Evolutionary conservation across 139 green algal genomes (phyloP), one percentile per base, ranked within the genome.

Genomic region (Chlamydomonas schloesseri): DNA sequence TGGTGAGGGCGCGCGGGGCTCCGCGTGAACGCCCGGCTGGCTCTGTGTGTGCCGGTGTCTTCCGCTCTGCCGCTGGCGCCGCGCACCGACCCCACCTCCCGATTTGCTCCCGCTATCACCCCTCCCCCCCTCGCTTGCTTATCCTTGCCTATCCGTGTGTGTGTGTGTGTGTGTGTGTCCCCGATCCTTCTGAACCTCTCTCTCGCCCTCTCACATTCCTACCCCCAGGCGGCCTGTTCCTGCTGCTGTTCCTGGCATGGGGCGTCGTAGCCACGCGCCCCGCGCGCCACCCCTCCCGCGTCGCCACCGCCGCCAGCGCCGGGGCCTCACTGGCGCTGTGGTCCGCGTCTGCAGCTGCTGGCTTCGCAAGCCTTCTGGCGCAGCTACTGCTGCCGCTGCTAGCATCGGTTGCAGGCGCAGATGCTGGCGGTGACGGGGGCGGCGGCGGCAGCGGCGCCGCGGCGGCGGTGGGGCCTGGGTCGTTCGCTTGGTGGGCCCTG

Each of bases 241-340:
- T 84, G 2, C 62, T 47, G 6, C 78, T 84, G 11, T 84, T 74
- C 78, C 64, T 84, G 15, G n/a, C 2, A 57, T 84, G 78, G 78
- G 78, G 78, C 28, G 1, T 74, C 5, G 28, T 65, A 0, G 78
- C 78, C 60, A 84, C 78, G 0, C 78, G 78, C 9, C 37, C 21
- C 60, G 4, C 37, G 17, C 15, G 60, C 10, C 34, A 14, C 69
- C 20, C 69, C 17, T 53, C 42, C 60, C 60, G 29, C 42, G 28
- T 24, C n/a, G n/a, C 42, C 15, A 28, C 46, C 29, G 78, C 60
- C 37, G 29, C n/a, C 18, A 53, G 60, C 6, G 71, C 33, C 28
- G 78, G 57, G 21, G 17, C 37, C 42, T 47, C 74, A 46, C 78
- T 84, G 64, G 26, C 65, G 23, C 78, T 64, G 42, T 50, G 42